Base-by-base conservation (phyloP, 495 filamentous ascomycete genomes). In the Daldinia vernicosa region DNA sequence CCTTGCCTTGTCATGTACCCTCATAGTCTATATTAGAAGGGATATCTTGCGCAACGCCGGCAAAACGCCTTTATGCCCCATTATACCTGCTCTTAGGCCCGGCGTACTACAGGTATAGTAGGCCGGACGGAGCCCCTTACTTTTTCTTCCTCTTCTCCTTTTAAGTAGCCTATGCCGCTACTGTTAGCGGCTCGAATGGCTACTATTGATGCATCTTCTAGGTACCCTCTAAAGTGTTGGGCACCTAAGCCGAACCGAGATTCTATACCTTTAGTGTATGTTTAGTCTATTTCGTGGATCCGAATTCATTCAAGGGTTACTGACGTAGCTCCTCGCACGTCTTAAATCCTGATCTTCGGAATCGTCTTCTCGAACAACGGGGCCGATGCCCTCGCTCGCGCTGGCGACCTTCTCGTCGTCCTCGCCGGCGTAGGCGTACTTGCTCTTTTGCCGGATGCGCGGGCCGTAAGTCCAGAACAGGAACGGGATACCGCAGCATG, bases 401-500 rank as follows among this genome's bases (percentile, higher is more conserved):
- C 69, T 67, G 1, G 71, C 68, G 7, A 69, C 59, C 72, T 78
- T 79, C 32, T 78, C 71, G 28, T 79, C 75, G 9, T 81, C 80
- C 12, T 81, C 83, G 53, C 78, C 86, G 15, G 78, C 76, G 71
- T 89, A 94, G 1, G 92, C 92, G 71, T 85, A 94, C 70, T 84
- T 88, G 59, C 87, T 90, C 33, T 81, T 79, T 32, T 78, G 82
- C 5, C 93, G 82, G 69, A 96, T 95, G 3, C 76, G 67, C 19
- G 84, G 91, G 22, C 93, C 93, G 70, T 87, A 92, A 74, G 80
- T 89, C 81, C 90, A 95, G 75, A 94, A 95, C 7, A 90, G 72
- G 74, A 86, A 94, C 0, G 92, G 92, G 66, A 95, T 94, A 0
- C 81, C 85, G 77, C 91, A 93, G 79, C 92, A 94, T 0, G 83